A percentile compares a stretch with the other conserved stretches of the same genome.
phyloP scores from a whole-genome alignment of 2,329 filamentous ascomycete species.

The Cytospora piceae region DNA sequence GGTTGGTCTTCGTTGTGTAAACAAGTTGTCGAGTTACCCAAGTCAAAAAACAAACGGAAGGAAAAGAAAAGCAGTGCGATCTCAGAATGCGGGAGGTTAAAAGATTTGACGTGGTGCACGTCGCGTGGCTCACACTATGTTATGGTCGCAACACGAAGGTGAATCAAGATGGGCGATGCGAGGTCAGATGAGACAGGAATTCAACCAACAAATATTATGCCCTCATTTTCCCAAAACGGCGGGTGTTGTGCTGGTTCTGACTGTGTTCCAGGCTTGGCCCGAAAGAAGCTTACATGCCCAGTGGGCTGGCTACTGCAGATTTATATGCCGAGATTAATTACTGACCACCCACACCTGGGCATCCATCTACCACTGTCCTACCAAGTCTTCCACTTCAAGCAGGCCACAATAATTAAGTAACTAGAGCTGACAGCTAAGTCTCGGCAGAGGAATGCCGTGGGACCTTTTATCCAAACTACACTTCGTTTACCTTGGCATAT shows the following conservation, averaged over 20 bases:
- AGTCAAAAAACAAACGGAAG: too few species aligned
- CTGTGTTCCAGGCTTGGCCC: background rate
- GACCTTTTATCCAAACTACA: too few species aligned
- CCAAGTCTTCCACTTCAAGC: too few species aligned
- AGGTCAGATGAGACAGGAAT: background rate
- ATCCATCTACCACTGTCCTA: too few species aligned
- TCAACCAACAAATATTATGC: background rate
- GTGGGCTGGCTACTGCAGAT: background rate
- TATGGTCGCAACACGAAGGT: background rate
- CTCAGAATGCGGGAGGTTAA: background rate
- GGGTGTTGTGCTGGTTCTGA: background rate
- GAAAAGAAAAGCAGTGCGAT: background rate
- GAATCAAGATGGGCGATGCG: background rate
- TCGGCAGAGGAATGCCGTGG: too few species aligned
- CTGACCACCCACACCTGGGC: too few species aligned
- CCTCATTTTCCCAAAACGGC: background rate
- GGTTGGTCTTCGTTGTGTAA: slow-evolving; percentile 10
- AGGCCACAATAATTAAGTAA: too few species aligned
- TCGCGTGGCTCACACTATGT: background rate
- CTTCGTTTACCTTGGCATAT: too few species aligned
- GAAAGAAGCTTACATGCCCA: background rate
- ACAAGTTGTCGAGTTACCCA: background rate
- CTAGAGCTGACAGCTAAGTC: too few species aligned
- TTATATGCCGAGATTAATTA: background rate
- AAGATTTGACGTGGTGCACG: background rate